Conservation (phyloP, 2,329 filamentous ascomycete genomes). For the Aurifilum marmelostoma region DNA sequence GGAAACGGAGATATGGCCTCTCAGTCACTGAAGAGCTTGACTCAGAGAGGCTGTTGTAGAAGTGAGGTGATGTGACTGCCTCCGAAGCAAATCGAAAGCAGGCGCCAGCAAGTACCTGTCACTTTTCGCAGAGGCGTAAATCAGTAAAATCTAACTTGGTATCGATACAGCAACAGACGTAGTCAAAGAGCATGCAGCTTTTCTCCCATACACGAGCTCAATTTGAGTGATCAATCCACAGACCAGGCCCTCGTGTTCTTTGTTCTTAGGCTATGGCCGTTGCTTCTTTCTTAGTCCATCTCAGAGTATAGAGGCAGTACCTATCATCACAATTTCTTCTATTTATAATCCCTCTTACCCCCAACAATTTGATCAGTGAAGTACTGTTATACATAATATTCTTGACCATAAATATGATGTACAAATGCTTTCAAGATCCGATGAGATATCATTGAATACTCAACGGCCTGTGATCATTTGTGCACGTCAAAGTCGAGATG, state of each 20-base stretch:
- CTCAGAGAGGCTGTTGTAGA: neutral
- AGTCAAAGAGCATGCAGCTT: neutral
- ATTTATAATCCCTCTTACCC: too few relatives aligned
- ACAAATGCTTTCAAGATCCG: too few relatives aligned
- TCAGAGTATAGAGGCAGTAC: neutral
- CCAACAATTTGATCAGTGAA: neutral
- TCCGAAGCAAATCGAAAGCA: neutral
- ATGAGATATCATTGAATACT: too few relatives aligned
- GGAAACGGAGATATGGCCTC: neutral
- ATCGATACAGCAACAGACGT: too few relatives aligned
- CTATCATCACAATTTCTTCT: neutral
- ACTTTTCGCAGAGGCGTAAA: neutral
- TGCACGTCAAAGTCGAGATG: too few relatives aligned
- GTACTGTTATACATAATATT: too few relatives aligned
- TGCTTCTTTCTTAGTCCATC: too few relatives aligned
- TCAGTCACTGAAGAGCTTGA: neutral
- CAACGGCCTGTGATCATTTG: too few relatives aligned
- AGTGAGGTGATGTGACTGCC: neutral
- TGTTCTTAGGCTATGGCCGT: neutral
- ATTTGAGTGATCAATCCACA: neutral
- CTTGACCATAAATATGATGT: too few relatives aligned
- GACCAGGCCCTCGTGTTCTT: neutral
- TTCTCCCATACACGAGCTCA: neutral
- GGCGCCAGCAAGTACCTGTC: neutral
- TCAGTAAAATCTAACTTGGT: neutral